These are phyloP conservation scores for Phialophora verrucosa DNA, from an alignment of 2,329 filamentous ascomycete species.

Conservation along the genomic window DNA sequence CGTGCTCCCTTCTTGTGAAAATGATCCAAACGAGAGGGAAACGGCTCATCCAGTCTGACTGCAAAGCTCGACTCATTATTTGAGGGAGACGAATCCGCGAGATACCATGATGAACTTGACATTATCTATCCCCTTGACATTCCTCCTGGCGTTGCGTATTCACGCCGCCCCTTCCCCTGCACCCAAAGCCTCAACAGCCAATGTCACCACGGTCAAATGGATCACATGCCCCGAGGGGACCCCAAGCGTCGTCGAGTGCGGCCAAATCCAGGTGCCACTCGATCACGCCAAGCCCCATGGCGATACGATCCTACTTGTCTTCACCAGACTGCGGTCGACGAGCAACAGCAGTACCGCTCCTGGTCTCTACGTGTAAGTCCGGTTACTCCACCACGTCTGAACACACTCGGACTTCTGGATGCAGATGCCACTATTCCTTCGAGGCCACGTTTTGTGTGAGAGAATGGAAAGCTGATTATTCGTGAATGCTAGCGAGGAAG, in stretches of 20 bases:
- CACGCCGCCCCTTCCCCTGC: background rate
- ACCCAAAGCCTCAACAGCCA: background rate
- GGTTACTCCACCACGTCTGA: background rate
- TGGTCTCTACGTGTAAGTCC: conserved; percentile 41
- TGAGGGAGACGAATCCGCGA: background rate
- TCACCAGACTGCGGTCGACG: conserved; percentile 37
- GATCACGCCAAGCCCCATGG: conserved; percentile 44
- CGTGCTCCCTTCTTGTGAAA: background rate
- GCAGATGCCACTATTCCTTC: no score
- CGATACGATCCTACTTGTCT: conserved; percentile 41
- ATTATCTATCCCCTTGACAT: background rate
- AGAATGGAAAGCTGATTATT: background rate
- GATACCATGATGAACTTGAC: background rate
- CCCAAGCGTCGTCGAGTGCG: conserved; percentile 7
- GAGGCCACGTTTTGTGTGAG: no score
- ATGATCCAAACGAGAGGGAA: background rate
- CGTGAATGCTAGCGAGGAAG: conserved; percentile 40
- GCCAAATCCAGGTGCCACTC: conserved; percentile 40
- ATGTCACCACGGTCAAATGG: background rate
- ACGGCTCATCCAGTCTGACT: no score
- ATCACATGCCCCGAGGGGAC: background rate
- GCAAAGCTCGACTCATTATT: background rate
- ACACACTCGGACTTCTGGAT: no score
- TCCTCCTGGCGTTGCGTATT: background rate
- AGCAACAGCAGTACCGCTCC: conserved; percentile 35